Evolutionary conservation across 345 rosid species (phyloP).

Genomic region (Populus ilicifolia): DNA sequence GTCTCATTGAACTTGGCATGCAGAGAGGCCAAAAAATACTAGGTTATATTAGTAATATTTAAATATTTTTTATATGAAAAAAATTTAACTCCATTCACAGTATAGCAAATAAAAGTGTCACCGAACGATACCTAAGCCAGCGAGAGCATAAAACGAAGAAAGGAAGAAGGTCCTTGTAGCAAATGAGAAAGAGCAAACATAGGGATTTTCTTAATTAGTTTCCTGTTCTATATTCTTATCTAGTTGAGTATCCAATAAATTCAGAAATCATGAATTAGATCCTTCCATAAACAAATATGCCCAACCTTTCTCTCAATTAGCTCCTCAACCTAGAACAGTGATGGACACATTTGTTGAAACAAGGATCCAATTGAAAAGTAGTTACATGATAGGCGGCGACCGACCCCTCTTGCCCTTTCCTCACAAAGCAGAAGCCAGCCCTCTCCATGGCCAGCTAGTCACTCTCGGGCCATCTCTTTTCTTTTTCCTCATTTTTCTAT

Average conservation of each 20-base stretch:
- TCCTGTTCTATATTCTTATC: not conserved
- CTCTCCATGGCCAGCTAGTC: not conserved
- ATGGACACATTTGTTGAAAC: not conserved
- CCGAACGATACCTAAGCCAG: too few species aligned
- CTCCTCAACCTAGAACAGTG: not conserved
- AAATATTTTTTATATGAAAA: too few species aligned
- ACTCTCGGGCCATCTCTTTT: not conserved
- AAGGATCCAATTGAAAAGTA: not conserved
- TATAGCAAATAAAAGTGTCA: too few species aligned
- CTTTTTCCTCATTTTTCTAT: not conserved
- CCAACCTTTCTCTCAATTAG: not conserved
- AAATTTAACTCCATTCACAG: too few species aligned
- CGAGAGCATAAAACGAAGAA: too few species aligned
- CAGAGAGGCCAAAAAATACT: too few species aligned
- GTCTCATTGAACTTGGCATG: too few species aligned
- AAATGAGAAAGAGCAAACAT: too few species aligned
- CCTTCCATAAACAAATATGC: too few species aligned
- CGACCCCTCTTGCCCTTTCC: not conserved
- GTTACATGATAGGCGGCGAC: not conserved
- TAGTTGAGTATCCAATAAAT: not conserved
- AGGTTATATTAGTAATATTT: too few species aligned
- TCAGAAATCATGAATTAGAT: too few species aligned
- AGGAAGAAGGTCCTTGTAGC: too few species aligned
- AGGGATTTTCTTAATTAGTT: not conserved
- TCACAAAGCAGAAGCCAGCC: conserved; percentile 5